These are phyloP conservation scores for Puccinia horiana DNA, from an alignment of 1,284 basidiomycete genomes.

Conservation along the genomic window DNA sequence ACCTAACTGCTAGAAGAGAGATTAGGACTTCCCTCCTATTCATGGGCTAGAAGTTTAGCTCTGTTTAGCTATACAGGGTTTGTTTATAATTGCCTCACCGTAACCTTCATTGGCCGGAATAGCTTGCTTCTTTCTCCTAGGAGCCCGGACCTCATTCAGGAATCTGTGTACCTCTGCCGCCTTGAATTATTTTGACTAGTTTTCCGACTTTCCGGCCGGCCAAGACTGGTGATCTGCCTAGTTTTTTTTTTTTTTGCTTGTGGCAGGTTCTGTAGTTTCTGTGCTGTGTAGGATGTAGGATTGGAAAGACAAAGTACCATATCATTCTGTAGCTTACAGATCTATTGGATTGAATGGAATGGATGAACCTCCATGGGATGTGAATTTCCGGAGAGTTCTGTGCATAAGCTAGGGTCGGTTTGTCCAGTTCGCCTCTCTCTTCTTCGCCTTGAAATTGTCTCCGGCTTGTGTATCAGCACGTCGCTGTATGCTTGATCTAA, in stretches of 20 bases:
- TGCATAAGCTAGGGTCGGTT: not conserved
- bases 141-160: not conserved
- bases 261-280: not conserved
- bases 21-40: not conserved
- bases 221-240: not conserved
- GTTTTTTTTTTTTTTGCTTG: not conserved
- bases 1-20: too few species aligned
- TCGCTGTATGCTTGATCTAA: not conserved
- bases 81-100: not conserved
- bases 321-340: too few species aligned
- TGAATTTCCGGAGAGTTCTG: not conserved
- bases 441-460: not conserved
- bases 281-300: not conserved
- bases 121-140: not conserved
- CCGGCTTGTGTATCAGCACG: constrained; percentile 4
- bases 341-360: not conserved
- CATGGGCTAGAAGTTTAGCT: not conserved
- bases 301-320: not conserved
- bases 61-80: not conserved
- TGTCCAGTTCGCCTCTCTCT: not conserved
- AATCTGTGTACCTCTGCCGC: not conserved
- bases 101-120: not conserved
- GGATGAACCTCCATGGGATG: not conserved
- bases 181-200: not conserved
- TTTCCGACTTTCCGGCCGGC: not conserved